Evolutionary conservation across 257 asterid species (phyloP).

Genomic region (Solanum phureja): DNA sequence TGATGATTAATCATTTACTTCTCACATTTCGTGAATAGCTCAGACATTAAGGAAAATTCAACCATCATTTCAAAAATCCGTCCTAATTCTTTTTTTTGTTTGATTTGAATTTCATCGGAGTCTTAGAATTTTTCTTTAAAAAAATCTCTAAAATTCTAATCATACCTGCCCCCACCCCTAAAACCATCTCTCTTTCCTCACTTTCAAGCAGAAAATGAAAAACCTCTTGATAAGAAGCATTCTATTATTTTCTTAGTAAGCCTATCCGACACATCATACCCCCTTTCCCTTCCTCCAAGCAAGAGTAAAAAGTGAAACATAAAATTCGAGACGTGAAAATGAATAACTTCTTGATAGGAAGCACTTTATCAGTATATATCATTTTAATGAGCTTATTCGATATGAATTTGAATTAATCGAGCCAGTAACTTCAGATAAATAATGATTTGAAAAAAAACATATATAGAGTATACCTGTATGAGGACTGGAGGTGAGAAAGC

Average conservation of each 20-base stretch:
- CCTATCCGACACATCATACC: background rate
- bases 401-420: background rate
- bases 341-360: background rate
- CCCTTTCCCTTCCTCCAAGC: background rate
- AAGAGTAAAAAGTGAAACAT: background rate
- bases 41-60: background rate
- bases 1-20: background rate
- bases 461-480: constrained; percentile 35
- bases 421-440: background rate
- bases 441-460: background rate
- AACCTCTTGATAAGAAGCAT: background rate
- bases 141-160: background rate
- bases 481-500: constrained; percentile 52
- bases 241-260: background rate
- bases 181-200: background rate
- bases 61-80: background rate
- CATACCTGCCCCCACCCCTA: background rate
- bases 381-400: background rate
- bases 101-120: background rate
- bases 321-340: fast-evolving
- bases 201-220: background rate
- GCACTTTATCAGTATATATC: background rate
- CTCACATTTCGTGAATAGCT: background rate
- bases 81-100: background rate
- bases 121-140: background rate